Percentiles rank a stretch among this genome's conserved stretches.
Conservation (phyloP, 2,329 filamentous ascomycete species). For the Claviceps humidiphila region DNA sequence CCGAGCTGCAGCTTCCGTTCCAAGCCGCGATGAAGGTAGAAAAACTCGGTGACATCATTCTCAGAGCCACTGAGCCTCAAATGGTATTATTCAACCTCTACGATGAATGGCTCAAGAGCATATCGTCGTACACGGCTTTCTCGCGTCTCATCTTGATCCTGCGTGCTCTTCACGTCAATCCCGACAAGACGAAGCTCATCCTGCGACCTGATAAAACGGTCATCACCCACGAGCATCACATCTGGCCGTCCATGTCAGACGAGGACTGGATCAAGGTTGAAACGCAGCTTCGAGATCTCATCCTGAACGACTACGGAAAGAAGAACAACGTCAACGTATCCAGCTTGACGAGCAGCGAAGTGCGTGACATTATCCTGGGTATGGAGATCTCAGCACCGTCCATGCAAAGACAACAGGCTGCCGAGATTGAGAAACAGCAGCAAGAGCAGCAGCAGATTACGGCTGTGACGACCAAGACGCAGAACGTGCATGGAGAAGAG, state of each 20-base stretch:
- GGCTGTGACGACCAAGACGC: slow-evolving; percentile 94
- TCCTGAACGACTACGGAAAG: slow-evolving; percentile 97
- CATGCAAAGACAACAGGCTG: slow-evolving; percentile 94
- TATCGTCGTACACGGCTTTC: slow-evolving; percentile 97
- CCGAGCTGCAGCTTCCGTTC: slow-evolving; percentile 93
- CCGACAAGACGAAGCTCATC: slow-evolving; percentile 94
- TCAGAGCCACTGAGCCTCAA: slow-evolving; percentile 95
- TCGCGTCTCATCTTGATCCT: slow-evolving; percentile 88
- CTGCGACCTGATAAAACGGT: slow-evolving; percentile 94
- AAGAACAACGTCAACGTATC: slow-evolving; percentile 99
- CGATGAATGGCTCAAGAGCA: slow-evolving; percentile 96
- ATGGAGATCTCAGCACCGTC: slow-evolving; percentile 99
- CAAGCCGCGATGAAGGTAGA: slow-evolving; percentile 99
- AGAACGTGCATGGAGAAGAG: slow-evolving; percentile 92
- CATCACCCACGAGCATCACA: slow-evolving; percentile 96
- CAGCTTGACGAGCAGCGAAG: slow-evolving; percentile 90
- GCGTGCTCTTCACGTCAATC: slow-evolving; percentile 90
- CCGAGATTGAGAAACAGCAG: slow-evolving; percentile 98
- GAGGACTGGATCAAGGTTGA: slow-evolving; percentile 99
- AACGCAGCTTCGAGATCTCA: slow-evolving; percentile 85
- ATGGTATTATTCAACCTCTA: slow-evolving; percentile 99
- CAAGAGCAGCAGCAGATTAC: slow-evolving; percentile 94
- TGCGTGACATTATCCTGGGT: slow-evolving; percentile 94
- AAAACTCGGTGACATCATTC: slow-evolving; percentile 97
- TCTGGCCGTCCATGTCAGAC: slow-evolving; percentile 88